These are phyloP conservation scores for Lentinus polychrous DNA, from an alignment of 1,284 basidiomycete genomes.

Conservation along the genomic window DNA sequence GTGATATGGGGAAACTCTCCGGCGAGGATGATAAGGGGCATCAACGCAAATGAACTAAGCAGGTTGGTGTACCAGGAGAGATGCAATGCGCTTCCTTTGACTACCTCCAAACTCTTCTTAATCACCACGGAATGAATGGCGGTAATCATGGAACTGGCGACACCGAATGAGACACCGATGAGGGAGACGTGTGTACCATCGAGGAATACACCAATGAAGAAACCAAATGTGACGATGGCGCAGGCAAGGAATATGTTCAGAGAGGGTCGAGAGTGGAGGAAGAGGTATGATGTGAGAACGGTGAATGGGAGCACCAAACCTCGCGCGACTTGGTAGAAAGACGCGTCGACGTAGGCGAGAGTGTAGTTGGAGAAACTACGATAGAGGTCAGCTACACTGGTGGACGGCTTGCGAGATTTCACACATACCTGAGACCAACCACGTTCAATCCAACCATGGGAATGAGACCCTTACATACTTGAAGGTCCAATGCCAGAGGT, in stretches of 20 bases:
- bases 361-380: conserved; percentile 84
- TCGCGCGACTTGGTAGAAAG: conserved; percentile 88
- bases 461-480: conserved; percentile 62
- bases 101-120: conserved; percentile 70
- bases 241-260: conserved; percentile 65
- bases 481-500: conserved; percentile 51
- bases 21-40: conserved; percentile 60
- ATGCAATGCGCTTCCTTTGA: conserved; percentile 71
- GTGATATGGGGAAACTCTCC: conserved; percentile 64
- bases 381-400: background rate
- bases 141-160: conserved; percentile 71
- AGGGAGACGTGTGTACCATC: conserved; percentile 57
- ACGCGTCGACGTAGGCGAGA: conserved; percentile 86
- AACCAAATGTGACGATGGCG: conserved; percentile 71
- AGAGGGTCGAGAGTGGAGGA: conserved; percentile 70
- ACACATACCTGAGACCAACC: conserved; percentile 65
- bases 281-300: conserved; percentile 67
- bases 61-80: conserved; percentile 85
- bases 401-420: background rate
- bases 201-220: conserved; percentile 80
- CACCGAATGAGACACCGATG: conserved; percentile 68
- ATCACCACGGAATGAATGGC: conserved; percentile 83
- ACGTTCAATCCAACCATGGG: conserved; percentile 73
- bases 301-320: conserved; percentile 85
- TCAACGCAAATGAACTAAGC: conserved; percentile 57